Evolutionary conservation across 106 monocot genomes (phyloP).

Genomic region (Apostasia ramifera): DNA sequence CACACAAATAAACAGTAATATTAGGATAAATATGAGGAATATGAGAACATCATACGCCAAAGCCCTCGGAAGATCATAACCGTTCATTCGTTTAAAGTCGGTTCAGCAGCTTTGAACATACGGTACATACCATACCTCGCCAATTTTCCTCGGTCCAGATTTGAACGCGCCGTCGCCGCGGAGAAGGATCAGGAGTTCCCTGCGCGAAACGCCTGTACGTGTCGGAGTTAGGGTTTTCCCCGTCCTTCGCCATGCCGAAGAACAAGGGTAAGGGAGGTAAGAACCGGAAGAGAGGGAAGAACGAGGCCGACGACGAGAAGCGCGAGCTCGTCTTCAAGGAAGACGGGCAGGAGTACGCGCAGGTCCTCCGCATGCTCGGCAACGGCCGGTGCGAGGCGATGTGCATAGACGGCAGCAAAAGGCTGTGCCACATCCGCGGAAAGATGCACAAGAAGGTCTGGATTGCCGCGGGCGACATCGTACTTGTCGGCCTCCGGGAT

Average conservation of each 20-base stretch:
- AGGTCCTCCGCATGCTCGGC: conserved; percentile 69
- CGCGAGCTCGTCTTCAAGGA: conserved; percentile 79
- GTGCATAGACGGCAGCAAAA: conserved; percentile 65
- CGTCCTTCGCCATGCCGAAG: conserved; percentile 45
- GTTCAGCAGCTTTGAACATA: no score
- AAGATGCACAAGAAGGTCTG: conserved; percentile 85
- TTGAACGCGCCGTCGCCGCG: no score
- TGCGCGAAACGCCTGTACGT: no score
- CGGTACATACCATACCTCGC: no score
- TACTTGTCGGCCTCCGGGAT: conserved; percentile 62
- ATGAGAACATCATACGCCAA: no score
- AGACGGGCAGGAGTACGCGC: conserved; percentile 74
- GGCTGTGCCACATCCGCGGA: conserved; percentile 62
- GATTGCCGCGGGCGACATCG: conserved; percentile 69
- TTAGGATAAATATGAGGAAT: no score
- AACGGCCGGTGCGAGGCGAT: conserved; percentile 67
- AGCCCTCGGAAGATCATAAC: no score
- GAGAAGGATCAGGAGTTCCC: no score
- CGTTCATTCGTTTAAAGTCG: no score
- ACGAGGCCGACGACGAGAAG: conserved; percentile 78
- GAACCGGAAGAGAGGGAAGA: conserved; percentile 74
- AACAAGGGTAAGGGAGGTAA: conserved; percentile 80
- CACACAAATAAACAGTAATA: no score
- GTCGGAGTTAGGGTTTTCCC: neutral
- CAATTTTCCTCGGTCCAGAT: no score